Base-by-base conservation (phyloP, 805 yeast species). In the Candida nemodendra region DNA sequence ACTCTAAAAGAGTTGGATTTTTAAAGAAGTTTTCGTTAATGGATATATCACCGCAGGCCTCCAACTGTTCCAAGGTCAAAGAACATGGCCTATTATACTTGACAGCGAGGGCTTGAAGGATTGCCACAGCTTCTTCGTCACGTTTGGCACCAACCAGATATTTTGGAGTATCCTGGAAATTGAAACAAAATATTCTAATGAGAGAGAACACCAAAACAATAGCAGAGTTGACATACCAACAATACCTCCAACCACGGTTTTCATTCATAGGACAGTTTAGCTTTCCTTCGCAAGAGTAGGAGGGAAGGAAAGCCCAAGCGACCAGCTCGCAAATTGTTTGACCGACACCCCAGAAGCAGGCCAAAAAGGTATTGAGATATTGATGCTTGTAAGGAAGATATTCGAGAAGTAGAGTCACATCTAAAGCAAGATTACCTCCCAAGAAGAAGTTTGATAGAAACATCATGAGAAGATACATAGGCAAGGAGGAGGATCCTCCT, bases 191-290 rank as follows among this genome's bases (percentile, higher is more conserved):
- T 18, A 75, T 41, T 8, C 76, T 69, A 7, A 68, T 62, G 40
- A 71, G 47, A 8, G 74, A 71, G 45, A 65, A 63, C 38, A 68
- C 57, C 9, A 62, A 39, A 2, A 75, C 74, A 32, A 74, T 50
- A 0, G 68, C 74, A n/a, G 76, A 73, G 47, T 71, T 62, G 14
- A 69, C 64, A 50, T 65, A 71, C 56, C 69, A 68, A 26, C 65
- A 61, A 52, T 76, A 76, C 45, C 80, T 51, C 80, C 80, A 76
- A 34, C 81, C 80, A 58, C 65, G 64, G 53, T 76, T 76, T 22
- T 59, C 53, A 13, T 52, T 38, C 12, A 68, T 55, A 18, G 60
- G 61, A 49, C 80, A 74, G 27, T 57, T 34, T 17, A 52, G 64
- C 7, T 52, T 53, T 59, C 66, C 47, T 17, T 50, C 56, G 51